Evolutionary conservation across 495 filamentous ascomycete genomes (phyloP).

Genomic region (Oidiodendron maius): DNA sequence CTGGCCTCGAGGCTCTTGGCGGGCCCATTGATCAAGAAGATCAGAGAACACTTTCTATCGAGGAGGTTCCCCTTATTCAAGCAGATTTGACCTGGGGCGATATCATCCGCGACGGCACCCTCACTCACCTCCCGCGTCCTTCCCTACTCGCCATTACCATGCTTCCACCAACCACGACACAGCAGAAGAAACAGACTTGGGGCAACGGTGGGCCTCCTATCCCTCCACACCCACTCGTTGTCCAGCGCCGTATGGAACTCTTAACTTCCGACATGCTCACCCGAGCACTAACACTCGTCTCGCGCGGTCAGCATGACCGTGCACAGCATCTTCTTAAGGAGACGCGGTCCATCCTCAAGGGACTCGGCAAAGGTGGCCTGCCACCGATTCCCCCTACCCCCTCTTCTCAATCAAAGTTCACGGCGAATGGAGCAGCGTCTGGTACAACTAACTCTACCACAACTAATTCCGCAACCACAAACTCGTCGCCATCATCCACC

Average conservation of each 20-base stretch:
- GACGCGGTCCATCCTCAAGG: slow-evolving; percentile 91
- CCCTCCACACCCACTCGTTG: slow-evolving; percentile 90
- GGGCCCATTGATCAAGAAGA: slow-evolving; percentile 86
- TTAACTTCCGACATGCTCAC: slow-evolving; percentile 98
- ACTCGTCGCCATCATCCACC: slow-evolving; percentile 22
- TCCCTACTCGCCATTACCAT: slow-evolving; percentile 97
- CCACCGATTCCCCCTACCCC: slow-evolving; percentile 71
- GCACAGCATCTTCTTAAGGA: slow-evolving; percentile 88
- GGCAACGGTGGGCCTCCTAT: slow-evolving; percentile 67
- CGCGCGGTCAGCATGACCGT: slow-evolving; percentile 86
- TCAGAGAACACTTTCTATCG: slow-evolving; percentile 74
- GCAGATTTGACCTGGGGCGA: slow-evolving; percentile 93
- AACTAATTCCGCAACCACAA: no score
- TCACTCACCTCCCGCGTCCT: slow-evolving; percentile 81
- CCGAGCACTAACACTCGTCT: slow-evolving; percentile 83
- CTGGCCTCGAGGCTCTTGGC: slow-evolving; percentile 91
- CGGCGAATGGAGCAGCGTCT: slow-evolving; percentile 3
- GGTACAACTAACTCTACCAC: no score
- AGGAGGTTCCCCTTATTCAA: slow-evolving; percentile 93
- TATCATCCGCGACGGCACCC: slow-evolving; percentile 83
- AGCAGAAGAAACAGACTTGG: slow-evolving; percentile 48
- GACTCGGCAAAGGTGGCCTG: slow-evolving; percentile 89
- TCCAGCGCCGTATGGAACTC: slow-evolving; percentile 96
- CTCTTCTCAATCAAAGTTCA: slow-evolving; percentile 19
- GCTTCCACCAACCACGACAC: slow-evolving; percentile 66